Base-by-base conservation (phyloP, 169 alveolate genomes). In the Ichthyophthirius multifiliis region DNA sequence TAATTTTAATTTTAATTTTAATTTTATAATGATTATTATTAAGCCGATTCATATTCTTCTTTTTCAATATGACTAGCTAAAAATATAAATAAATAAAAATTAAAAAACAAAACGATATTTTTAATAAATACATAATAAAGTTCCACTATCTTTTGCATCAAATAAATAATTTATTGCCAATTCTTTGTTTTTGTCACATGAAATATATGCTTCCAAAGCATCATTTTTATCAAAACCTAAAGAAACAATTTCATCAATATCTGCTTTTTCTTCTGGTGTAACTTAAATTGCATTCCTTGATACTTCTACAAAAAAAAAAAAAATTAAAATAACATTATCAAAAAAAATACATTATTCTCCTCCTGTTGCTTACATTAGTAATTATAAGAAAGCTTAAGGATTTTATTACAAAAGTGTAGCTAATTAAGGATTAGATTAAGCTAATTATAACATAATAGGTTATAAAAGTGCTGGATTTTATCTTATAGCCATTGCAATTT, bases 121-220 rank as follows among this genome's bases (percentile, higher is more conserved):
- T 2, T 63, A 1, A 5, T 9, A 20, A 10, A 64, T 65, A 73
- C 82, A 44, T 13, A 45, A 34, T 15, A 74, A 43, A n/a, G 44
- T 48, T 37, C 87, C 87, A 12, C 43, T 67, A 35, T 46, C 75
- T 34, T 48, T 18, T 3, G 41, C 46, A 15, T 90, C 95, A 47
- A 90, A 85, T 23, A 92, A 82, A 43, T 71, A 86, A 47, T 88
- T 88, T 2, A 91, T 86, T 2, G 96, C 95, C 65, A 75, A 30
- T 43, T 85, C 99, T 89, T 97, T 99, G 82, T 98, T 94, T 83
- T 97, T 97, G 73, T 97, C 99, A 83, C 99, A 98, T 4, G 98
- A 98, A 62, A 98, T 83, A 88, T 91, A 98, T 13, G 99, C 99
- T 86, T 98, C 99, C 15, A 97, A 84, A 18, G 96, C 99, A 31